Conservation (phyloP, 1,139 yeast species). For the Blastobotrys illinoisensis region DNA sequence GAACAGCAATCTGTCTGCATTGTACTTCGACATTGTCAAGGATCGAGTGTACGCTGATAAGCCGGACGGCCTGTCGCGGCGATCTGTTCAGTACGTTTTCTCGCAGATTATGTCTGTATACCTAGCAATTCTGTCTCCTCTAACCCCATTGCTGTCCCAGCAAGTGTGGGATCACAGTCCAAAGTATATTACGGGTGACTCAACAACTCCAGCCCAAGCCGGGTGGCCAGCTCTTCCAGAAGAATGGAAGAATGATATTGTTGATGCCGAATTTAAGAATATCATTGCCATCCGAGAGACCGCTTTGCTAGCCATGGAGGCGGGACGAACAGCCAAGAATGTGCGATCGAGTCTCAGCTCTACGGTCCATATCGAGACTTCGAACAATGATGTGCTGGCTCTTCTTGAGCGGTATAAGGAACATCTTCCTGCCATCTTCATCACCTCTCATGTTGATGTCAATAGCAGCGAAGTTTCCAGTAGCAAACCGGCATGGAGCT, state of each 20-base stretch:
- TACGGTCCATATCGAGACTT: constrained; percentile 39
- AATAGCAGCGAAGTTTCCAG: constrained; percentile 21
- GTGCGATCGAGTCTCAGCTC: constrained; percentile 66
- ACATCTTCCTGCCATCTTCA: constrained; percentile 49
- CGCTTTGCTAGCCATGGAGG: constrained; percentile 45
- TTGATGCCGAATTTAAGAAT: constrained; percentile 33
- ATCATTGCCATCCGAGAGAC: constrained; percentile 46
- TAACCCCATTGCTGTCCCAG: constrained; percentile 77
- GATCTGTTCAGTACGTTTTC: constrained; percentile 68
- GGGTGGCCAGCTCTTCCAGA: constrained; percentile 40
- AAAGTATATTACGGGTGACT: constrained; percentile 30
- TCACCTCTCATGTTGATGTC: constrained; percentile 54
- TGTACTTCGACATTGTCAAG: constrained; percentile 81
- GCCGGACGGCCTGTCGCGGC: constrained; percentile 45
- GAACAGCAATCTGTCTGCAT: constrained; percentile 70
- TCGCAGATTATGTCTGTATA: constrained; percentile 56
- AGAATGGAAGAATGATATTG: constrained; percentile 33
- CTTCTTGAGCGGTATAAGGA: constrained; percentile 24
- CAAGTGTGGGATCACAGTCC: constrained; percentile 73
- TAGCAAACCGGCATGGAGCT: constrained; percentile 26
- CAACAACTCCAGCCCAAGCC: constrained; percentile 45
- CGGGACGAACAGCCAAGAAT: constrained; percentile 42
- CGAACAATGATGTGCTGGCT: constrained; percentile 16
- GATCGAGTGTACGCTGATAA: constrained; percentile 78
- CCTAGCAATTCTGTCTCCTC: constrained; percentile 65